These are phyloP conservation scores for Vanderwaltozyma polyspora DNA, from an alignment of 805 yeast species.

Conservation along the genomic window DNA sequence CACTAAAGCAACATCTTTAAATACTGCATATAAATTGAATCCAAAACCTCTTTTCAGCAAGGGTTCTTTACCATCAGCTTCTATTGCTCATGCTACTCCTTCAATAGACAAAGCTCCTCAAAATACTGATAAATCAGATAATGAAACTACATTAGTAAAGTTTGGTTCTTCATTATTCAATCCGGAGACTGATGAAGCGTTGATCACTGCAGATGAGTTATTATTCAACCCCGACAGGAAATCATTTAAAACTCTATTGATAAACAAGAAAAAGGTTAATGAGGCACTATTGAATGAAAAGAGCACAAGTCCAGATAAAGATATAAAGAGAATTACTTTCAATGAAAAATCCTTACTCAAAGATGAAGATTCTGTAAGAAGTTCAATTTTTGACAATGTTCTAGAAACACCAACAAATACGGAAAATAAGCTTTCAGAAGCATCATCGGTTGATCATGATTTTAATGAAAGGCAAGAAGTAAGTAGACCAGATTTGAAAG, in stretches of 20 bases:
- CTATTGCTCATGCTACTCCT: background rate
- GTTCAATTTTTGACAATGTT: conserved; percentile 1
- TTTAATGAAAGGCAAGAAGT: background rate
- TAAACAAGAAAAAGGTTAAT: conserved; percentile 12
- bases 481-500: background rate
- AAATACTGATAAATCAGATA: background rate
- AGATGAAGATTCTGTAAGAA: background rate
- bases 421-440: background rate
- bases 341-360: background rate
- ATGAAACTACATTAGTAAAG: too few species aligned
- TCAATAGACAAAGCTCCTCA: background rate
- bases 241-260: conserved; percentile 21
- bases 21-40: conserved; percentile 50
- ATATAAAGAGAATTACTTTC: conserved; percentile 6
- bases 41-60: conserved; percentile 49
- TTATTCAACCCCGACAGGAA: conserved; percentile 22
- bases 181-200: conserved; percentile 7
- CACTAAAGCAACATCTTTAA: conserved; percentile 47
- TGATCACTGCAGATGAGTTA: conserved; percentile 13
- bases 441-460: background rate
- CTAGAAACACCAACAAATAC: background rate
- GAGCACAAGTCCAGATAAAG: background rate
- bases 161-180: background rate
- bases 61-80: background rate
- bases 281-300: background rate